A percentile compares a stretch with the other conserved stretches of the same genome.
These are phyloP conservation scores for Aspergillus amoenus DNA, from an alignment of 2,329 filamentous ascomycete species.

Conservation along the genomic window DNA sequence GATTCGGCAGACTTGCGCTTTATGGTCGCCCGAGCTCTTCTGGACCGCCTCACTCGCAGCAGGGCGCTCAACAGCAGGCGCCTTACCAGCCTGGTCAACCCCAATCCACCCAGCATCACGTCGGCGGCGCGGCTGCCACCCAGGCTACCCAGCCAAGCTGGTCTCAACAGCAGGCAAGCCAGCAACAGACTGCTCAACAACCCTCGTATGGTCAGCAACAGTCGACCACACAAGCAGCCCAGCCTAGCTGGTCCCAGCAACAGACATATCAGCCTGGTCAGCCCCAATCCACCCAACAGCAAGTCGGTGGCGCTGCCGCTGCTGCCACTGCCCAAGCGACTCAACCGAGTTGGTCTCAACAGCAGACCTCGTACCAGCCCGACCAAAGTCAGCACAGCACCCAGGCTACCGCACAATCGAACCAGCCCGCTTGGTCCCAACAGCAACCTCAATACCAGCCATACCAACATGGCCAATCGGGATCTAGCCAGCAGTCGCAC, in stretches of 20 bases:
- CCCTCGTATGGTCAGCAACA: too few relatives aligned
- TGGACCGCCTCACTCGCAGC: constrained; percentile 8
- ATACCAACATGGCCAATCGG: constrained; percentile 6
- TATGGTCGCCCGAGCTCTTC: constrained; percentile 33
- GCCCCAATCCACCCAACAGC: too few relatives aligned
- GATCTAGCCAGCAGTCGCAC: background rate
- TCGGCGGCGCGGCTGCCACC: too few relatives aligned
- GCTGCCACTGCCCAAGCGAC: too few relatives aligned
- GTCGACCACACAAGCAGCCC: too few relatives aligned
- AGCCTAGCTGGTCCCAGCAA: too few relatives aligned
- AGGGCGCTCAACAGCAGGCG: constrained; percentile 11
- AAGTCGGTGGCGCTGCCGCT: too few relatives aligned
- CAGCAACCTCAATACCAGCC: background rate
- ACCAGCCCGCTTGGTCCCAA: background rate
- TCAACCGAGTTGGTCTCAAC: too few relatives aligned
- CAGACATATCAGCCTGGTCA: too few relatives aligned
- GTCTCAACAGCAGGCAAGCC: too few relatives aligned
- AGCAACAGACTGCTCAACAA: too few relatives aligned
- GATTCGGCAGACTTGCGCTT: constrained; percentile 46
- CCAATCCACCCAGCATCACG: background rate
- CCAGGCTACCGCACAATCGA: background rate
- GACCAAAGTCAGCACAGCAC: constrained; percentile 3
- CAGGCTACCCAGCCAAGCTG: too few relatives aligned
- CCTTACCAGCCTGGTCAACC: constrained; percentile 11
- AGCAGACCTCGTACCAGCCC: background rate